Evolutionary conservation across 129 eudicot genomes (phyloP), one percentile per base, ranked within the genome.

Genomic region (Rutidosis leptorrhynchoides): DNA sequence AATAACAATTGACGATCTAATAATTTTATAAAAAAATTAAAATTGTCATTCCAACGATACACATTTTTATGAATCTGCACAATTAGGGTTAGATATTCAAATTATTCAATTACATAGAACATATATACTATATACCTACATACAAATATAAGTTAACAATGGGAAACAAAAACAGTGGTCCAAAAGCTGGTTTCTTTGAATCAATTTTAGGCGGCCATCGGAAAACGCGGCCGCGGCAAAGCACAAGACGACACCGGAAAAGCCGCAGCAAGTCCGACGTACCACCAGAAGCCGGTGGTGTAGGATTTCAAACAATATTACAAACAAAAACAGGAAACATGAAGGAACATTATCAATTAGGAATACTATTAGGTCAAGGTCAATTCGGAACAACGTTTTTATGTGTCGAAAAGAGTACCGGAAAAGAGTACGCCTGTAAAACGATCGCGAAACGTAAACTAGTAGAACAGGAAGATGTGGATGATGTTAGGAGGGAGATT

Each of bases 401-500:
- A 15, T 84, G 92, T 49, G 16, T 77, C 0, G 90, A 84, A 51
- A 87, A 81, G 48, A 69, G 63, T 16, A 76, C 89, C 0, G 86
- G 88, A 27, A 90, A 77, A 19, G 81, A 87, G 62, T 81, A 62
- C 37, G 97, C 97, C 0, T 90, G 95, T 69, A 90, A 90, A 62
- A 74, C 93, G 0, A 82, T 90, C 40, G 93, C 95, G 0, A 90
- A 90, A 68, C 69, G 97, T 66, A 83, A 83, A 58, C 70, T 91
- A 70, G 51, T 66, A 1, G 77, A 80, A n/a, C 57, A 70, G 40
- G 97, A 91, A 49, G 96, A 91, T 59, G 83, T 87, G 54, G 97
- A 91, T 77, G 93, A 87, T 81, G 96, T 87, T 35, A 81, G 96
- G 65, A 87, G 88, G 67, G 97, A 91, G 71, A 85, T 91, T 71